Evolutionary conservation across 495 filamentous ascomycete genomes (phyloP).

Genomic region (Polyplosphaeria fusca): DNA sequence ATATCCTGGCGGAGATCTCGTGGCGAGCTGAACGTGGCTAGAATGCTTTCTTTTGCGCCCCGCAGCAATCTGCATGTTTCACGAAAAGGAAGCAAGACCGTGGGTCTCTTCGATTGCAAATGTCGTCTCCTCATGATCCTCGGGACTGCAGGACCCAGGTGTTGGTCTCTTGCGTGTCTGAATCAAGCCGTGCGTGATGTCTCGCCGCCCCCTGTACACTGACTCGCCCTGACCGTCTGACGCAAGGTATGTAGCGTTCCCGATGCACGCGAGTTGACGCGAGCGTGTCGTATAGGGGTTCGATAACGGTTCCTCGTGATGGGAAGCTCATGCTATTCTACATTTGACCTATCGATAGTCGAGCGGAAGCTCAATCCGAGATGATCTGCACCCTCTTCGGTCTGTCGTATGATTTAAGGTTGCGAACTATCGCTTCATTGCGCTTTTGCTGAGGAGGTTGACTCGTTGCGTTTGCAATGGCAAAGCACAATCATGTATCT

Average conservation of each 20-base stretch:
- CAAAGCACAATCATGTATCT: too few relatives aligned
- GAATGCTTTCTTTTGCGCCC: neutral
- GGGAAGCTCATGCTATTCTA: neutral
- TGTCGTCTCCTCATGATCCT: neutral
- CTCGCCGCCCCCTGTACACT: too few relatives aligned
- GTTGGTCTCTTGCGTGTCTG: neutral
- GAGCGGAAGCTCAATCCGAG: too few relatives aligned
- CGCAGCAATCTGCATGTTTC: neutral
- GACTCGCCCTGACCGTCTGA: too few relatives aligned
- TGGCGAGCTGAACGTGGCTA: neutral
- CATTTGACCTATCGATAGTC: neutral
- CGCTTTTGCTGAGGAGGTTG: too few relatives aligned
- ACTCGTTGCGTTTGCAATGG: too few relatives aligned
- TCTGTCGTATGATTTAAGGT: too few relatives aligned
- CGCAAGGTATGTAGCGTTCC: too few relatives aligned
- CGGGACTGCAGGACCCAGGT: neutral
- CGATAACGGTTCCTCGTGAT: neutral
- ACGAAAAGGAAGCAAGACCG: neutral
- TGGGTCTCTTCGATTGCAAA: too few relatives aligned
- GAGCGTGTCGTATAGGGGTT: neutral
- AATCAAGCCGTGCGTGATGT: too few relatives aligned
- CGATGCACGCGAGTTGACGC: neutral
- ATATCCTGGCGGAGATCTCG: constrained; percentile 16
- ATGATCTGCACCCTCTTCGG: too few relatives aligned
- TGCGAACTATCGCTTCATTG: too few relatives aligned